Evolutionary conservation across 2,329 filamentous ascomycete species (phyloP), one percentile per base, ranked within the genome.

Genomic region (Sclerotinia spermophila): DNA sequence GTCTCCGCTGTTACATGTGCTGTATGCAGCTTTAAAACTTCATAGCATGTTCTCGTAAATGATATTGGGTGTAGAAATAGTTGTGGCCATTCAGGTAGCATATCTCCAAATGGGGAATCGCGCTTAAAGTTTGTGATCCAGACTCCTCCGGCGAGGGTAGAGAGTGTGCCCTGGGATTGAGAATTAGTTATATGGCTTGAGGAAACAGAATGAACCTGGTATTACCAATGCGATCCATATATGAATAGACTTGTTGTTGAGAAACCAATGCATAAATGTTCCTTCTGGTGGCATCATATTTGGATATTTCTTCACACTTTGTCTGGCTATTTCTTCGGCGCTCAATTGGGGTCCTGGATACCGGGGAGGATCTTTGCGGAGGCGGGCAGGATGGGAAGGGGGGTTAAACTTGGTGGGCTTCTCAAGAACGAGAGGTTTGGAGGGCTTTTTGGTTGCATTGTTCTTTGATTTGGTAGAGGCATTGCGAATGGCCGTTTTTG

Each of bases 331-430:
- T 80, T 97, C 91, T 67, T 89, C 86, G 30, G 85, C 83, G 24
- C 87, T 89, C 72, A 94, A 82, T 33, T 87, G 82, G 27, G 93
- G 92, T 51, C 93, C 94, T 0, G 83, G 82, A 79, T 96, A 97
- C 76, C 86, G 85, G 42, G 90, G 89, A 10, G 83, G 80, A 67
- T 81, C 81, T 74, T 86, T 84, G 7, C 86, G 84, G 44, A 93
- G 86, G 10, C 91, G 86, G 33, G 91, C 84, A 19, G 92, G 90
- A 80, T 98, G 96, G 0, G 95, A 98, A 0, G 96, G 96, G 2
- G 96, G 95, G 62, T 92, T 92, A 85, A 97, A 98, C 80, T 90
- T 92, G 77, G 92, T 87, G 35, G 95, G 95, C 81, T 97, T 93
- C 77, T 92, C 92, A 74, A 99, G 89, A 7, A 93, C 86, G 73